Evolutionary conservation across 257 asterid species (phyloP), one percentile per base, ranked within the genome.

Genomic region (Plectranthus barbatus): DNA sequence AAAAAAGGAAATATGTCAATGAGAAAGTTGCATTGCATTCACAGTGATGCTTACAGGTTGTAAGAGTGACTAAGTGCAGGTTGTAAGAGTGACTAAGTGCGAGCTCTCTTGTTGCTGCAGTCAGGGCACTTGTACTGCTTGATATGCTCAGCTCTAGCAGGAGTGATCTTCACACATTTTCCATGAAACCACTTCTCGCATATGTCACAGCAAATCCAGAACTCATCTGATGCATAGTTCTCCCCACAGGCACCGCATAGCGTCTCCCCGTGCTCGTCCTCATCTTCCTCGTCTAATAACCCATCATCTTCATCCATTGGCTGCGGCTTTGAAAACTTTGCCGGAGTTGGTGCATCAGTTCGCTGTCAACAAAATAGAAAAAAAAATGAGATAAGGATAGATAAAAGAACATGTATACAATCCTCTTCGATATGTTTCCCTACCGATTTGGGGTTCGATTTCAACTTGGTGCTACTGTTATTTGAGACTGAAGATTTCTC

Each of bases 151-250:
- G 96, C 96, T 53, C 67, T 75, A 34, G 95, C 86, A 24, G 91
- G 90, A 15, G 91, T 87, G 37, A 90, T 83, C 83, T 87, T 87
- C 67, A 87, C 95, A n/a, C 96, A 90, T 70, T 87, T 76, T 13
- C 97, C 97, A 47, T 87, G 97, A 74, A 85, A 87, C 97, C 97
- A 90, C 67, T 71, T 85, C 81, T 87, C 92, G 31, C 95, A 87
- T 14, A 87, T 14, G 69, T 90, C 95, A 14, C 97, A 90, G 72
- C 86, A 87, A 47, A 90, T 90, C 95, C 95, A 86, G 75, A 84
- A 90, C 45, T 84, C 91, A 55, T 81, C 88, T 0, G 85, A 70
- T 41, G 81, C 83, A 47, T 86, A 84, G 63, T 76, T 81, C 20
- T 80, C 84, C 0, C 83, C 84, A 62, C 96, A 89, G 7, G 82